Evolutionary conservation across 192 early-diverging fungal species (phyloP), one percentile per base, ranked within the genome.

Genomic region (Gaertneriomyces semiglobifer): DNA sequence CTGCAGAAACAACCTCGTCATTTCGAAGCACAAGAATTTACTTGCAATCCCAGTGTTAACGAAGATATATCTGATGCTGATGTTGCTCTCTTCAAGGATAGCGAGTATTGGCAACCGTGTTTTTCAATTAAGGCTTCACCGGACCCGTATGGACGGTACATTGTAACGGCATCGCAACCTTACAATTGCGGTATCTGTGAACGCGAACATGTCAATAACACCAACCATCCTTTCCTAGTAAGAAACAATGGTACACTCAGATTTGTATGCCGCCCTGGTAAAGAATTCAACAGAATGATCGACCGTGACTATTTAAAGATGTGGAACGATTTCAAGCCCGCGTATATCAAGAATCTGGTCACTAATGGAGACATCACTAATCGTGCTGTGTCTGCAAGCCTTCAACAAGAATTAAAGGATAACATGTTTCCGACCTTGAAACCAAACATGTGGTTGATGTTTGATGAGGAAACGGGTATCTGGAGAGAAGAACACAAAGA

Each of bases 241-340:
- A 9, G 47, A n/a, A 48, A 9, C 47, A 9, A 48, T n/a, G n/a
- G n/a, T n/a, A 48, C 9, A n/a, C 47, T 48, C n/a, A 9, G 47
- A 9, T 48, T 48, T 48, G 47, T 48, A 9, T 48, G 47, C n/a
- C 47, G 47, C n/a, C 54, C 54, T 18, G 54, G 54, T 25, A 56
- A 56, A 56, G 54, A 19, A 18, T 56, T 56, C 54, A 56, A 56
- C 19, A 8, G 54, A 12, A 25, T 56, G 8, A 8, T 56, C 54
- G 54, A 56, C 9, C 8, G 8, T 9, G 54, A 56, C 54, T 56
- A 18, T 56, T 56, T 56, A 56, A 56, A 56, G 54, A 12, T 25
- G 54, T 56, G 54, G 54, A 19, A 56, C 8, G 12, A 12, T 18
- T 56, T 56, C 19, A 9, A 56, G 9, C 25, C 54, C 9, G 10